A percentile compares a stretch with the other conserved stretches of the same genome.
Evolutionary conservation across 2,329 filamentous ascomycete genomes (phyloP).

Genomic region (Podosphaera fusca): DNA sequence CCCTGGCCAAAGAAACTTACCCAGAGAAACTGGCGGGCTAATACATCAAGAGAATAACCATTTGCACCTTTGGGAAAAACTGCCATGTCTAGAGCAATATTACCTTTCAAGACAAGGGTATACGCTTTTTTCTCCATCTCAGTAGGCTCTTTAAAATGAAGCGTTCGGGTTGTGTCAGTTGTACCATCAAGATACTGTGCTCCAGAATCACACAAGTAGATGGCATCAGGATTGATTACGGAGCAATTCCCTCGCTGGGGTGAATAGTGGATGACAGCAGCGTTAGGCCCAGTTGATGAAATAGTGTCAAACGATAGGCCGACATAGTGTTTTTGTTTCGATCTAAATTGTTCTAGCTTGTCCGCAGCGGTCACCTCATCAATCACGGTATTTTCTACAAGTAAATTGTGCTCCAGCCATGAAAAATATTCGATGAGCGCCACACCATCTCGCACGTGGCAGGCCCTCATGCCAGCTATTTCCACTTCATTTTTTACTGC

Average conservation of each 20-base stretch:
- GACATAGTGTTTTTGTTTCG: conserved; percentile 49
- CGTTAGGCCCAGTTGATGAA: conserved; percentile 64
- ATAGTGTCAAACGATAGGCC: conserved; percentile 92
- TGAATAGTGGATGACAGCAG: conserved; percentile 88
- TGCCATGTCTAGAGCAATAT: conserved; percentile 68
- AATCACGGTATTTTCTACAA: conserved; percentile 45
- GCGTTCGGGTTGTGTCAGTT: conserved; percentile 80
- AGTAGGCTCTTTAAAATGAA: conserved; percentile 74
- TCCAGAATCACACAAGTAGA: conserved; percentile 93
- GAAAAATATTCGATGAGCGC: conserved; percentile 84
- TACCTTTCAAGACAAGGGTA: conserved; percentile 81
- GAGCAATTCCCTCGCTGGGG: conserved; percentile 67
- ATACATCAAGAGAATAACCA: conserved; percentile 69
- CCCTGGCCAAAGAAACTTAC: conserved; percentile 19
- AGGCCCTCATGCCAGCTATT: conserved; percentile 76
- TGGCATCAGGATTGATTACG: conserved; percentile 56
- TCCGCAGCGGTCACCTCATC: conserved; percentile 86
- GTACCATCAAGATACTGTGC: conserved; percentile 93
- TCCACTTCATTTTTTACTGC: conserved; percentile 84
- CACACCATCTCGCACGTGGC: conserved; percentile 81
- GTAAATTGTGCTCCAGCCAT: conserved; percentile 79
- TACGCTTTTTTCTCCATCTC: conserved; percentile 72
- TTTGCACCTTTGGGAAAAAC: conserved; percentile 90
- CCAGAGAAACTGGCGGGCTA: conserved; percentile 86
- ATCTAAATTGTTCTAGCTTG: conserved; percentile 58